phyloP scores from a whole-genome alignment of 2,329 filamentous ascomycete species.

The Thelonectria discophora region DNA sequence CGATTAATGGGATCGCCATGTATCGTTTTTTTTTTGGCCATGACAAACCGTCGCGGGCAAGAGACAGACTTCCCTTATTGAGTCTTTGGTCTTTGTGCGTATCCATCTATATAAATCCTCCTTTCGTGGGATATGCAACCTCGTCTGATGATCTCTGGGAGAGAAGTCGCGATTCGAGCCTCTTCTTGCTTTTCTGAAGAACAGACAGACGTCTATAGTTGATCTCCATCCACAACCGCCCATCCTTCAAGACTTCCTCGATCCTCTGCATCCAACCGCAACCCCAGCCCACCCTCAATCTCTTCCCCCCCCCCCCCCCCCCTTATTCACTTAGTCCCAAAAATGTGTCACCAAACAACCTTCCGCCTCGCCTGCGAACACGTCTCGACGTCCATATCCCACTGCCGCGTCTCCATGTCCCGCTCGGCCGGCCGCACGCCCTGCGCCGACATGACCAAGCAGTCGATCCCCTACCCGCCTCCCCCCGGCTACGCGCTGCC shows the following conservation, averaged over 20 bases:
- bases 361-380: constrained; percentile 63
- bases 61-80: neutral
- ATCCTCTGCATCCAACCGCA: neutral
- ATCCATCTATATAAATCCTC: constrained; percentile 5
- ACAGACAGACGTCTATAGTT: neutral
- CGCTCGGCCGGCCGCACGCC: constrained; percentile 45
- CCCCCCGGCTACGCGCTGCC: constrained; percentile 54
- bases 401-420: constrained; percentile 54
- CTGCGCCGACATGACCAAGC: constrained; percentile 55
- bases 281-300: constrained; percentile 7
- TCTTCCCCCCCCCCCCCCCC: too few species aligned
- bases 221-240: too few species aligned
- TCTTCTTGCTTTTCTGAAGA: too few species aligned
- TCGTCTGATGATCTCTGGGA: neutral
- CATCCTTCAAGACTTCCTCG: neutral
- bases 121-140: neutral
- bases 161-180: too few species aligned
- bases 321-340: neutral
- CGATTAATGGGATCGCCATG: constrained; percentile 11
- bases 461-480: constrained; percentile 57
- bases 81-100: neutral
- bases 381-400: constrained; percentile 54
- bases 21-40: too few species aligned
- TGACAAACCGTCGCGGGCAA: neutral
- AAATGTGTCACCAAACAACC: constrained; percentile 60